These are phyloP conservation scores for Metarhizium sp. DNA, from an alignment of 2,329 filamentous ascomycete species.

Conservation along the genomic window DNA sequence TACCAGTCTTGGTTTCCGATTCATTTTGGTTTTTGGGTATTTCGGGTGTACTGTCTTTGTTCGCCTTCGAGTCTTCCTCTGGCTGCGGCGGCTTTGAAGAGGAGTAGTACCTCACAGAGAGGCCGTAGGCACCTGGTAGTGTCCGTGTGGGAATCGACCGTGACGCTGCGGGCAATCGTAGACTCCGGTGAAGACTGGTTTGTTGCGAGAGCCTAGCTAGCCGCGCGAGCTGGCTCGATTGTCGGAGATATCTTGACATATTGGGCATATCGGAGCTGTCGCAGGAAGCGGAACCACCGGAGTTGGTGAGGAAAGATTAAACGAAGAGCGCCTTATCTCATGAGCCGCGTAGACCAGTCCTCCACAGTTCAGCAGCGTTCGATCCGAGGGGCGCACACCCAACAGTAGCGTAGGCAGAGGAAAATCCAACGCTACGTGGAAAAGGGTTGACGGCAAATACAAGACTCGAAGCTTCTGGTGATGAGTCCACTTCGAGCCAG, in stretches of 20 bases:
- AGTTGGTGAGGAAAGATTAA: conserved; percentile 12
- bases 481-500: conserved; percentile 18
- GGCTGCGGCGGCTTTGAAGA: conserved; percentile 27
- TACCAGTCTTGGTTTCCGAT: conserved; percentile 10
- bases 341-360: conserved; percentile 18
- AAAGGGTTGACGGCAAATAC: not conserved
- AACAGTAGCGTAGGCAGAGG: conserved; percentile 13
- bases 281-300: conserved; percentile 25
- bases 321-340: conserved; percentile 20
- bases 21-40: conserved; percentile 7
- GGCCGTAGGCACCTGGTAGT: conserved; percentile 23
- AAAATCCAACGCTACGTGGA: conserved; percentile 6
- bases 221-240: conserved; percentile 56
- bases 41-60: conserved; percentile 16
- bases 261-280: conserved; percentile 19
- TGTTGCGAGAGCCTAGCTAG: conserved; percentile 48
- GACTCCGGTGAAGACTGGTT: conserved; percentile 37
- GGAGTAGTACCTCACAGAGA: conserved; percentile 27
- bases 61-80: conserved; percentile 21
- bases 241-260: conserved; percentile 60
- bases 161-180: conserved; percentile 23
- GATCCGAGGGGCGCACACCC: conserved; percentile 3
- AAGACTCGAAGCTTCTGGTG: conserved; percentile 14
- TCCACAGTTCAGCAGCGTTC: conserved; percentile 6
- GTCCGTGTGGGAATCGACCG: conserved; percentile 25